phyloP scores from a whole-genome alignment of 306 rosid genomes.

The Lagenaria siceraria region DNA sequence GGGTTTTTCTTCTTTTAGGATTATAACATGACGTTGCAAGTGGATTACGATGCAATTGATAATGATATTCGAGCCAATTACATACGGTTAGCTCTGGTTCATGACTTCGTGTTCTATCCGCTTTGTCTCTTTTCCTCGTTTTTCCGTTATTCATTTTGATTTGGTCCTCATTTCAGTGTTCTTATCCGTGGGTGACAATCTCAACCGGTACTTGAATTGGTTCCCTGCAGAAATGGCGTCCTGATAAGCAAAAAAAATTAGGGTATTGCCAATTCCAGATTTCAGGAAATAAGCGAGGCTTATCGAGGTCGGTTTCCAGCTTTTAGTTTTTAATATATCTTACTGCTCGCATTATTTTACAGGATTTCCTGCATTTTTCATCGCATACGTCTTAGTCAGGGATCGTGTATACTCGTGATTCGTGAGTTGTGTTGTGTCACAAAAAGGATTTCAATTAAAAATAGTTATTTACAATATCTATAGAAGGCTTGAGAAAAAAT shows the following conservation, averaged over 20 bases:
- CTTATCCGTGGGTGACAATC: background rate
- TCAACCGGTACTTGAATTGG: background rate
- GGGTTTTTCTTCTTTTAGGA: slow-evolving; percentile 26
- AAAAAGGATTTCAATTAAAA: background rate
- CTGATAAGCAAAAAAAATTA: slow-evolving; percentile 76
- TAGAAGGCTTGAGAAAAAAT: background rate
- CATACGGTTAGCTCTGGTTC: slow-evolving; percentile 83
- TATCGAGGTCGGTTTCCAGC: slow-evolving; percentile 41
- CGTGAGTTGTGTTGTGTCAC: background rate
- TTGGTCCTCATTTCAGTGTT: background rate
- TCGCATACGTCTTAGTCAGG: background rate
- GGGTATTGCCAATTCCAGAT: slow-evolving; percentile 49
- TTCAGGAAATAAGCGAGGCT: slow-evolving; percentile 92
- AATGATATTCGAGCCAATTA: slow-evolving; percentile 78
- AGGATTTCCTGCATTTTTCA: background rate
- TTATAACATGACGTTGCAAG: slow-evolving; percentile 77
- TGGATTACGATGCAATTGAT: slow-evolving; percentile 81
- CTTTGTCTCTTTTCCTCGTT: background rate
- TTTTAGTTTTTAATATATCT: background rate
- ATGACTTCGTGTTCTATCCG: slow-evolving; percentile 21
- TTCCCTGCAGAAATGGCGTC: slow-evolving; percentile 84
- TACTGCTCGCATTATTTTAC: background rate
- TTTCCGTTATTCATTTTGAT: background rate
- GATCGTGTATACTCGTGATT: background rate
- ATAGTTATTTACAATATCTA: background rate